These are phyloP conservation scores for Stemphylium vesicarium DNA, from an alignment of 2,329 filamentous ascomycete genomes.

Conservation along the genomic window DNA sequence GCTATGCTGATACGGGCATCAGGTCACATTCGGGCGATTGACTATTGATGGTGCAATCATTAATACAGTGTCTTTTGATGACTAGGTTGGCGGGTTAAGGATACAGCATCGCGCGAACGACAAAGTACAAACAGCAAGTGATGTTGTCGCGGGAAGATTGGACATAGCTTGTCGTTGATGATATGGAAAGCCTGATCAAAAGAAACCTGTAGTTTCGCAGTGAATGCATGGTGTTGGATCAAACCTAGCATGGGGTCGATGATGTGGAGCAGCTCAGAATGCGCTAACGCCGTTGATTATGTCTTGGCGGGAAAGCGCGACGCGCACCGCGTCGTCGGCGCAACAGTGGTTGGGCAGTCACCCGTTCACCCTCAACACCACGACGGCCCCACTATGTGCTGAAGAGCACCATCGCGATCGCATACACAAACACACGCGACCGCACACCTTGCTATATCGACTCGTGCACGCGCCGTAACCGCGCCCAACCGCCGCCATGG, in stretches of 20 bases:
- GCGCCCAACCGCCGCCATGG: slow-evolving; percentile 35
- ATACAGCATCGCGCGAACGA: too few relatives aligned
- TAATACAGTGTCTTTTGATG: too few relatives aligned
- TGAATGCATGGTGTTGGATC: too few relatives aligned
- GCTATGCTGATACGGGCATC: too few relatives aligned
- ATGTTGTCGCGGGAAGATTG: too few relatives aligned
- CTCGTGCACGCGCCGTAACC: not conserved
- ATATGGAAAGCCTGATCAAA: too few relatives aligned
- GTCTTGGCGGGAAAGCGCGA: slow-evolving; percentile 30
- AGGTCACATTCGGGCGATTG: too few relatives aligned
- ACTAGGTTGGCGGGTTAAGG: too few relatives aligned
- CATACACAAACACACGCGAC: slow-evolving; percentile 6
- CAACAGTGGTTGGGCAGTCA: slow-evolving; percentile 14
- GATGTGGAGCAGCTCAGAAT: not conserved
- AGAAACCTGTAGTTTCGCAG: too few relatives aligned
- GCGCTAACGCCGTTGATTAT: not conserved
- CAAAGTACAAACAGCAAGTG: too few relatives aligned
- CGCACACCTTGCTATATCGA: not conserved
- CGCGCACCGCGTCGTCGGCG: slow-evolving; percentile 32
- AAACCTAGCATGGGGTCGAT: not conserved
- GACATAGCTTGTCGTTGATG: too few relatives aligned
- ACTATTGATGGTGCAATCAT: too few relatives aligned
- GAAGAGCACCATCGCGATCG: slow-evolving; percentile 20
- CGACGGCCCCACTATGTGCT: slow-evolving; percentile 27
- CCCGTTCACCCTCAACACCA: slow-evolving; percentile 11